Conservation (phyloP, 139 green algal species). For the Chlorokybus atmophyticus region DNA sequence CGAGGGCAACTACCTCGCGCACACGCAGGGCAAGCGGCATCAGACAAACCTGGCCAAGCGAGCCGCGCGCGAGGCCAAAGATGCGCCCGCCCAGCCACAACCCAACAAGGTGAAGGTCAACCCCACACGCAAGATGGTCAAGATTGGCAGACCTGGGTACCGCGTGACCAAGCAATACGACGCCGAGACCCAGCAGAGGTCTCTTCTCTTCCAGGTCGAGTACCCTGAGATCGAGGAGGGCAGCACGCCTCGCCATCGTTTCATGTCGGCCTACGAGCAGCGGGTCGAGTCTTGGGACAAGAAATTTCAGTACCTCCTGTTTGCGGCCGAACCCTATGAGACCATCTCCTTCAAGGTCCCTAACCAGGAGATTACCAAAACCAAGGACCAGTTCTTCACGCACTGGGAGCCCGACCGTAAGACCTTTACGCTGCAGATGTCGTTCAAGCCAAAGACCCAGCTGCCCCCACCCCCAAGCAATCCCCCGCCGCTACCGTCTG, state of each 20-base stretch:
- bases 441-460: too few species aligned
- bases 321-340: slow-evolving; percentile 95
- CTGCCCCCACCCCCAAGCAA: too few species aligned
- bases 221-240: slow-evolving; percentile 94
- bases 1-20: slow-evolving; percentile 97
- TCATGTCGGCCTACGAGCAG: slow-evolving; percentile 97
- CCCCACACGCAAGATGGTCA: slow-evolving; percentile 40
- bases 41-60: slow-evolving; percentile 98
- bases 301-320: slow-evolving; percentile 91
- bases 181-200: slow-evolving; percentile 47
- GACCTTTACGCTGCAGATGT: slow-evolving; percentile 32
- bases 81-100: slow-evolving; percentile 44
- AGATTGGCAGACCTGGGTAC: slow-evolving; percentile 94
- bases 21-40: slow-evolving; percentile 93
- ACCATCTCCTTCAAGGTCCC: slow-evolving; percentile 90
- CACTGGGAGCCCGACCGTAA: slow-evolving; percentile 59
- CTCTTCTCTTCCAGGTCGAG: slow-evolving; percentile 94
- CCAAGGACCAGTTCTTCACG: slow-evolving; percentile 67
- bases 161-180: slow-evolving; percentile 97
- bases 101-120: slow-evolving; percentile 42
- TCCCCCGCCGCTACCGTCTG: too few species aligned
- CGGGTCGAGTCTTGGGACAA: slow-evolving; percentile 68
- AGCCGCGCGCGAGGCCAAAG: slow-evolving; percentile 78
- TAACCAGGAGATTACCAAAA: slow-evolving; percentile 73
- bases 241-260: slow-evolving; percentile 74